Conservation (phyloP, 1,284 basidiomycete species). For the Marasmius oreades region DNA sequence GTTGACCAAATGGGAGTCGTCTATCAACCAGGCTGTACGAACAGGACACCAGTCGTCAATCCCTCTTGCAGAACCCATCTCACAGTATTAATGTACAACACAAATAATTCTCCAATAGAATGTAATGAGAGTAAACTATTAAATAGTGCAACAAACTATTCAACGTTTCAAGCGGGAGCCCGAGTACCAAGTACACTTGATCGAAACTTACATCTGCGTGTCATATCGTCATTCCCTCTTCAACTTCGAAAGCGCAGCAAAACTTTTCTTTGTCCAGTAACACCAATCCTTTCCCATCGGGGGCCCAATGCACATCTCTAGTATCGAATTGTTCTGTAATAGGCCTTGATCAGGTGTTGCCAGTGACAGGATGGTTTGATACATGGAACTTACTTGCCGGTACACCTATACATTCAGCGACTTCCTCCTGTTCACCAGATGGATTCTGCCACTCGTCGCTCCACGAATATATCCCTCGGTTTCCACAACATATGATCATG, state of each 20-base stretch:
- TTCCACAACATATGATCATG: constrained; percentile 67
- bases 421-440: constrained; percentile 54
- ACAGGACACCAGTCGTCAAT: not conserved
- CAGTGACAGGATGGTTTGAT: not conserved
- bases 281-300: constrained; percentile 76
- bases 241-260: constrained; percentile 82
- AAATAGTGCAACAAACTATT: not conserved
- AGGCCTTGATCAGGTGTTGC: constrained; percentile 5
- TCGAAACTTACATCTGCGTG: too few relatives aligned
- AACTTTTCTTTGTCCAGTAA: constrained; percentile 72
- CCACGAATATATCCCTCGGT: constrained; percentile 72
- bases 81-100: too few relatives aligned
- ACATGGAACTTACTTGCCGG: constrained; percentile 58
- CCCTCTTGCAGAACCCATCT: not conserved
- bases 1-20: not conserved
- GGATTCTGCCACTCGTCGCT: constrained; percentile 76
- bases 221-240: constrained; percentile 48
- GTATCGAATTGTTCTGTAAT: constrained; percentile 59
- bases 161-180: too few relatives aligned
- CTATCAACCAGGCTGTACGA: not conserved
- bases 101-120: too few relatives aligned
- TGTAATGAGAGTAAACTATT: too few relatives aligned
- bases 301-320: constrained; percentile 71
- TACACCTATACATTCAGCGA: constrained; percentile 79
- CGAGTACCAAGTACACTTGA: too few relatives aligned